These are phyloP conservation scores for Coelastrella sp. DNA, from an alignment of 139 green algal genomes.

Conservation along the genomic window DNA sequence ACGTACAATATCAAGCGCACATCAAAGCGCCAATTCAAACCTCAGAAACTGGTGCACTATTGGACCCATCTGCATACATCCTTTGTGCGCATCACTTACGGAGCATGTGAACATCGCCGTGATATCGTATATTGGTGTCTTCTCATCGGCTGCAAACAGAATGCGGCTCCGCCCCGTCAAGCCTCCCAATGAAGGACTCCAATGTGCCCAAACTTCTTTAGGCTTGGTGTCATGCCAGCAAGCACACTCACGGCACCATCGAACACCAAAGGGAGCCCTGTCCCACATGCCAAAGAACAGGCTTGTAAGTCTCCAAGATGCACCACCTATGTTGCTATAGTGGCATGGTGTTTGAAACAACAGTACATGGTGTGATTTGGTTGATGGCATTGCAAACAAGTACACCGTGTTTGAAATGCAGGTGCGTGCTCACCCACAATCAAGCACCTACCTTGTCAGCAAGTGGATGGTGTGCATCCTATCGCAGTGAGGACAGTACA, in stretches of 20 bases:
- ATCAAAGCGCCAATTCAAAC: no score
- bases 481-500: not conserved
- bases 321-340: no score
- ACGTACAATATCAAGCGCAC: no score
- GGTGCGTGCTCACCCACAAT: not conserved
- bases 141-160: not conserved
- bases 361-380: no score
- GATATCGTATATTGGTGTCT: slow-evolving; percentile 18
- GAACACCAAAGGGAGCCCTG: slow-evolving; percentile 32
- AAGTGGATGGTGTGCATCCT: slow-evolving; percentile 1
- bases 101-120: slow-evolving; percentile 34
- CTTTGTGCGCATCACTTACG: no score
- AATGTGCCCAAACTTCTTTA: slow-evolving; percentile 20
- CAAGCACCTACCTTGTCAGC: not conserved
- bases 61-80: no score
- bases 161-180: not conserved
- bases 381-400: no score
- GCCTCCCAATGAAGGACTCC: not conserved
- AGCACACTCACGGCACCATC: slow-evolving; percentile 22
- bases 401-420: no score
- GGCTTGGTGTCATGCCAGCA: not conserved
- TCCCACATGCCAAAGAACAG: no score
- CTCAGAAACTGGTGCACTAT: no score
- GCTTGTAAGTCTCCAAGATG: no score
- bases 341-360: no score